These are phyloP conservation scores for Dothideomycetidae sp. DNA, from an alignment of 2,329 filamentous ascomycete genomes.

Conservation along the genomic window DNA sequence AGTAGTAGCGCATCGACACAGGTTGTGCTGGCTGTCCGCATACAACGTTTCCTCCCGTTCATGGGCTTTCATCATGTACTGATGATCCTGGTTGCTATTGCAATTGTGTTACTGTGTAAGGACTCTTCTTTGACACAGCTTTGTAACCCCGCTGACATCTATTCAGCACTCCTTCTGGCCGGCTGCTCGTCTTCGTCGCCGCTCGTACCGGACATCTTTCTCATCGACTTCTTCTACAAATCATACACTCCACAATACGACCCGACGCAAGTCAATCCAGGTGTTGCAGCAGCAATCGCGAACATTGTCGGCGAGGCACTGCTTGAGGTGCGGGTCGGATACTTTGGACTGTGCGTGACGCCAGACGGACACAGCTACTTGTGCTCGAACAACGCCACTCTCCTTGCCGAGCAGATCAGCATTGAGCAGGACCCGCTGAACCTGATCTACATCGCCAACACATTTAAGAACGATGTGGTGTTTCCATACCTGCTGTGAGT, in stretches of 20 bases:
- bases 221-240: slow-evolving; percentile 95
- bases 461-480: slow-evolving; percentile 97
- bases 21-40: slow-evolving; percentile 36
- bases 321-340: slow-evolving; percentile 84
- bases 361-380: slow-evolving; percentile 72
- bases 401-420: slow-evolving; percentile 73
- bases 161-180: slow-evolving; percentile 69
- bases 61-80: slow-evolving; percentile 70
- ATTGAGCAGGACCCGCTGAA: slow-evolving; percentile 93
- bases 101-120: slow-evolving; percentile 91
- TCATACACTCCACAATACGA: slow-evolving; percentile 68
- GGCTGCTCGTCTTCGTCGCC: slow-evolving; percentile 96
- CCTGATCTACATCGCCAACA: slow-evolving; percentile 88
- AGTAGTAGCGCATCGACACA: slow-evolving; percentile 22
- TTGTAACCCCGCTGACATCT: slow-evolving; percentile 6
- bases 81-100: slow-evolving; percentile 89
- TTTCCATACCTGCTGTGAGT: slow-evolving; percentile 89
- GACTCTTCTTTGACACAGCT: slow-evolving; percentile 16
- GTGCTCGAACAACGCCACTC: slow-evolving; percentile 93
- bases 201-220: slow-evolving; percentile 87
- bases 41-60: slow-evolving; percentile 44
- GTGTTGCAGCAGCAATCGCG: slow-evolving; percentile 67
- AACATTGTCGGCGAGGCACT: slow-evolving; percentile 78
- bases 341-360: slow-evolving; percentile 95
- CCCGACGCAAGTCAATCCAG: slow-evolving; percentile 81